Conservation (phyloP, 2,329 filamentous ascomycete species). For the Daldinia sp. region DNA sequence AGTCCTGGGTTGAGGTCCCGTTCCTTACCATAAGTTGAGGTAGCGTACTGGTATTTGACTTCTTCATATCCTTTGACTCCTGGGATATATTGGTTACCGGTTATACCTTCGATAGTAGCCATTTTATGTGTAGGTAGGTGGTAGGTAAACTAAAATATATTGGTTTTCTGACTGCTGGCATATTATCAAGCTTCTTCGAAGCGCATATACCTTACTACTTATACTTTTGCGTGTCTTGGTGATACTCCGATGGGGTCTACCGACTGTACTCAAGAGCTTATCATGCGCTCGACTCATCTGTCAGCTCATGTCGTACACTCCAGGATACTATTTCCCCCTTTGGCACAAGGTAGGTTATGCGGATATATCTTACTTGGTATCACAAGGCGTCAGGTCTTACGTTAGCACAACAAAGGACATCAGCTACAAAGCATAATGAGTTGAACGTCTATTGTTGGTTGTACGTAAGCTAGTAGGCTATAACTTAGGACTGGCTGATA, state of each 20-base stretch:
- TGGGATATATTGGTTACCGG: slow-evolving; percentile 44
- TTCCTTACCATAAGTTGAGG: slow-evolving; percentile 56
- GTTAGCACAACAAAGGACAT: background rate
- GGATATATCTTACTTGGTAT: background rate
- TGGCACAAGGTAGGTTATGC: background rate
- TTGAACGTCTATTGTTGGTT: background rate
- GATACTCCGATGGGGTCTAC: background rate
- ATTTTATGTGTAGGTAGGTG: slow-evolving; percentile 12
- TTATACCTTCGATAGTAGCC: slow-evolving; percentile 46
- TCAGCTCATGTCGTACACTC: background rate
- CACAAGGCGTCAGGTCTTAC: background rate
- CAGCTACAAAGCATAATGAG: background rate
- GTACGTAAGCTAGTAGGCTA: background rate
- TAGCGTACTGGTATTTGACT: slow-evolving; percentile 59
- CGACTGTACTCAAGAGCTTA: background rate
- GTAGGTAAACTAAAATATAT: background rate
- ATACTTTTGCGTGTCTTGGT: background rate
- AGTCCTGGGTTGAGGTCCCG: slow-evolving; percentile 59
- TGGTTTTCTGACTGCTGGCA: background rate
- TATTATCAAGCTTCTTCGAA: background rate
- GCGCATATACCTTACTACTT: background rate
- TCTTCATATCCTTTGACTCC: slow-evolving; percentile 44
- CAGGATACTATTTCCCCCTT: background rate
- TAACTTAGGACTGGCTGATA: background rate
- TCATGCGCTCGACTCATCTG: slow-evolving; percentile 1